These are phyloP conservation scores for Globisporangium canariense DNA, from an alignment of 352 stramenopile genomes.

Conservation along the genomic window DNA sequence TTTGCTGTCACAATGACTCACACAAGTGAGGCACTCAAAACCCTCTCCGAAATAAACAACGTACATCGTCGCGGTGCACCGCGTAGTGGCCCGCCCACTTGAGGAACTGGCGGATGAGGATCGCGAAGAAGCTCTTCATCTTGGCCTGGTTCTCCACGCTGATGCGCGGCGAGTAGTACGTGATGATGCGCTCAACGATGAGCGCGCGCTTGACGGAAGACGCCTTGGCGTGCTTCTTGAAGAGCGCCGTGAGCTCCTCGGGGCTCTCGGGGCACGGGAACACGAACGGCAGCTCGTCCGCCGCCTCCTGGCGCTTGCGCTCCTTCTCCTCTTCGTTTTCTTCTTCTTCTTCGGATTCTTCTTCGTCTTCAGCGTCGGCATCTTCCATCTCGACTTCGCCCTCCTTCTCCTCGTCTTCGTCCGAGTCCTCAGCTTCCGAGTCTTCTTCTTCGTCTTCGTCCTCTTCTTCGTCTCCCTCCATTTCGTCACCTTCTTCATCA, in stretches of 20 bases:
- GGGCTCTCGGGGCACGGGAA: conserved; percentile 92
- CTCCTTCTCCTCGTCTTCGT: conserved; percentile 59
- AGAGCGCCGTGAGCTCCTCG: conserved; percentile 88
- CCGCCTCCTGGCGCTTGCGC: conserved; percentile 39
- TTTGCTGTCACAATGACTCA: neutral
- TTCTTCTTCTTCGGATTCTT: conserved; percentile 75
- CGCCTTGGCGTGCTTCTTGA: conserved; percentile 85
- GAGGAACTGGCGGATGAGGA: conserved; percentile 93
- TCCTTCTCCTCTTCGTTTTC: conserved; percentile 46
- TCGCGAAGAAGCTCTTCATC: conserved; percentile 96
- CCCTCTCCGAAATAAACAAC: conserved; percentile 4
- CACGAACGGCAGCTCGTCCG: conserved; percentile 92
- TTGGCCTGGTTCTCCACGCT: conserved; percentile 92
- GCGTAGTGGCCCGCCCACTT: conserved; percentile 83
- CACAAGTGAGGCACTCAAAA: neutral
- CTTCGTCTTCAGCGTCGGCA: conserved; percentile 55
- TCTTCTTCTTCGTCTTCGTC: conserved; percentile 33
- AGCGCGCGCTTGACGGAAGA: conserved; percentile 64
- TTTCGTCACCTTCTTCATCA: conserved; percentile 23
- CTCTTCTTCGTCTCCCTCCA: conserved; percentile 36
- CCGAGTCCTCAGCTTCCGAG: conserved; percentile 60
- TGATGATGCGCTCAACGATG: conserved; percentile 92
- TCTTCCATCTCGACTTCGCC: conserved; percentile 49
- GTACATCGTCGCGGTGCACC: conserved; percentile 59
- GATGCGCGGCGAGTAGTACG: conserved; percentile 92